phyloP scores from a whole-genome alignment of 1,284 basidiomycete genomes.

The Rhodotorula sp. region DNA sequence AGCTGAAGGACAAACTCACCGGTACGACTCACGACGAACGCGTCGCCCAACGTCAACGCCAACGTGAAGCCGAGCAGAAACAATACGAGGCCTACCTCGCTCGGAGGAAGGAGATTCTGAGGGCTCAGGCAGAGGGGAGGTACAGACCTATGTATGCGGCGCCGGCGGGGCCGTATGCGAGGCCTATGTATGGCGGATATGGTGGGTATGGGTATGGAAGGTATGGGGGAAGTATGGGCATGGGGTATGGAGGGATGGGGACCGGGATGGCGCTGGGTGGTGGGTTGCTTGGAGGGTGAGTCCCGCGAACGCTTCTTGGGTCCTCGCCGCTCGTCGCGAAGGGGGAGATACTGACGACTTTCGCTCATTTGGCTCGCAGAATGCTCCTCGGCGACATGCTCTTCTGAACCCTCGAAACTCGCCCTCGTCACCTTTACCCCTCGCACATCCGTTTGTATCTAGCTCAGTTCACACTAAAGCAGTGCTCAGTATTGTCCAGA shows the following conservation, averaged over 20 bases:
- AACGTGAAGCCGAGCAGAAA: constrained; percentile 33
- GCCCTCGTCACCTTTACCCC: too few relatives aligned
- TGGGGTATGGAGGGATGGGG: constrained; percentile 15
- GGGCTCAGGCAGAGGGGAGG: constrained; percentile 12
- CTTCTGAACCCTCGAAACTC: constrained; percentile 1
- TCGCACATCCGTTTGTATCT: too few relatives aligned
- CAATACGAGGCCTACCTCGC: constrained; percentile 35
- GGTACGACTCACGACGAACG: constrained; percentile 45
- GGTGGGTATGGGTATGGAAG: constrained; percentile 12
- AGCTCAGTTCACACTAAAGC: too few relatives aligned
- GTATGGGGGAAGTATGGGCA: constrained; percentile 2
- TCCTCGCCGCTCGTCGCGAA: not conserved
- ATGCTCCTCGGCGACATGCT: constrained; percentile 16
- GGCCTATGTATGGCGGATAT: constrained; percentile 15
- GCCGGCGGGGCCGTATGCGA: constrained; percentile 3
- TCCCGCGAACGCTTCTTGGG: not conserved
- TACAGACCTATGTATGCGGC: constrained; percentile 24
- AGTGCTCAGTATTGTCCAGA: too few relatives aligned
- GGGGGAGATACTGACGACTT: not conserved
- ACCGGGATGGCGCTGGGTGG: constrained; percentile 14
- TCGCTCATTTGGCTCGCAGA: not conserved
- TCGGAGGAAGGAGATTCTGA: constrained; percentile 21
- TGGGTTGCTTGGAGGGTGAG: constrained; percentile 13
- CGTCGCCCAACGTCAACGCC: constrained; percentile 3
- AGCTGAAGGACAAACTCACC: constrained; percentile 47